Percentiles rank a stretch among this genome's conserved stretches.
These are phyloP conservation scores for Schizosaccharomyces japonicus DNA, from an alignment of 805 yeast species.

Conservation along the genomic window DNA sequence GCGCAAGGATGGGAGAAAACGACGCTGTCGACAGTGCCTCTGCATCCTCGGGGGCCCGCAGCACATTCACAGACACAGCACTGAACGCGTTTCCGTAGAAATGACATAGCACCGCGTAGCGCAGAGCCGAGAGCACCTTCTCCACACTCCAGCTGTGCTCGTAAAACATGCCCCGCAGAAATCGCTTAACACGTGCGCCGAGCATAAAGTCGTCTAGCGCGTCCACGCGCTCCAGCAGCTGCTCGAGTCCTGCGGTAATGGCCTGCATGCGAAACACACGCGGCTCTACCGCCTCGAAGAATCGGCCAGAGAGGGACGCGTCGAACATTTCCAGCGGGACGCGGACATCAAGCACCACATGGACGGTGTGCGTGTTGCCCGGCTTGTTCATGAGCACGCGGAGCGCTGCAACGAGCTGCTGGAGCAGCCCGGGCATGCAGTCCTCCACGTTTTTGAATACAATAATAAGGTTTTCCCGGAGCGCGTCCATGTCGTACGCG, in stretches of 20 bases:
- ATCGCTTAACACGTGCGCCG: background rate
- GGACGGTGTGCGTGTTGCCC: background rate
- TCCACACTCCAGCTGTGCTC: background rate
- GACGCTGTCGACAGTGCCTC: too few species aligned
- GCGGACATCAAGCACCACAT: background rate
- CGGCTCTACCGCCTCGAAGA: background rate
- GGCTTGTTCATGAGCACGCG: background rate
- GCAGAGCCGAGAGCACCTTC: background rate
- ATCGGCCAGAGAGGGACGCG: background rate
- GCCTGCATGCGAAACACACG: background rate
- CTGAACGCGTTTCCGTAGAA: conserved; percentile 1
- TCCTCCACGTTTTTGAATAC: background rate
- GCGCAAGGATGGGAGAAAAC: background rate
- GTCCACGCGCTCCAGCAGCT: background rate
- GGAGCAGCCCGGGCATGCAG: background rate
- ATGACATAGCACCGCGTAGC: background rate
- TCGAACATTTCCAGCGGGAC: background rate
- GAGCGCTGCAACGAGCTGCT: background rate
- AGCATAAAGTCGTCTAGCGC: background rate
- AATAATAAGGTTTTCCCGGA: background rate
- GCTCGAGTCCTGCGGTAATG: background rate
- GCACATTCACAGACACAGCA: background rate
- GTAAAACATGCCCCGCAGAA: background rate
- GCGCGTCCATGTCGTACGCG: background rate
- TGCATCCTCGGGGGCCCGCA: too few species aligned